phyloP scores from a whole-genome alignment of 78 protist species.

The Diacronema lutheri region DNA sequence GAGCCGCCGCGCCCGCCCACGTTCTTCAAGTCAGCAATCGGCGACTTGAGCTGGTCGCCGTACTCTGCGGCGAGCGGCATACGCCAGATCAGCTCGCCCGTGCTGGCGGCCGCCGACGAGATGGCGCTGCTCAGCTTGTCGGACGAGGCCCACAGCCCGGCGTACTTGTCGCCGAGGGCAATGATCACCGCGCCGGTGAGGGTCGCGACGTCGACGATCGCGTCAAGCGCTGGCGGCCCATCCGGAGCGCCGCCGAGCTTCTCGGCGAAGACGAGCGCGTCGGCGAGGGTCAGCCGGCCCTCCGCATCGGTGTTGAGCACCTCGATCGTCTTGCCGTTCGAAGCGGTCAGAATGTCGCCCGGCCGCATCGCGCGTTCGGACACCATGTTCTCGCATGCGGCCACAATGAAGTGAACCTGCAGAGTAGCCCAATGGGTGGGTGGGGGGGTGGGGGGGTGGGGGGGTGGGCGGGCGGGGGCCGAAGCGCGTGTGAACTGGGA shows the following conservation, averaged over 20 bases:
- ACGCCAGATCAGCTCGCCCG: slow-evolving; percentile 41
- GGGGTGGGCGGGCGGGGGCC: no score
- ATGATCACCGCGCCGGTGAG: slow-evolving; percentile 43
- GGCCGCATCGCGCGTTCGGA: neutral
- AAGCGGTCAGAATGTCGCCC: slow-evolving; percentile 46
- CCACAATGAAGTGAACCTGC: slow-evolving; percentile 51
- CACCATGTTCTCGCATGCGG: slow-evolving; percentile 51
- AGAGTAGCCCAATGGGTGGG: no score
- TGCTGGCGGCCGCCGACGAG: neutral
- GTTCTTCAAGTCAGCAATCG: slow-evolving; percentile 35
- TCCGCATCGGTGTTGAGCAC: slow-evolving; percentile 49
- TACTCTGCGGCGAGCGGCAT: slow-evolving; percentile 29
- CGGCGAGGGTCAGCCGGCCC: slow-evolving; percentile 57
- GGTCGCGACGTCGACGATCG: slow-evolving; percentile 43
- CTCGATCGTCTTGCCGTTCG: slow-evolving; percentile 45
- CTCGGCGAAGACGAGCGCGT: slow-evolving; percentile 44
- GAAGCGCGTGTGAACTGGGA: no score
- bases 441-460: no score
- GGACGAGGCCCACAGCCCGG: slow-evolving; percentile 9
- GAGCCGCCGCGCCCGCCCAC: slow-evolving; percentile 13
- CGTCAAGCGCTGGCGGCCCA: neutral
- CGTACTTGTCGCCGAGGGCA: slow-evolving; percentile 35
- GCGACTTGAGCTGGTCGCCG: neutral
- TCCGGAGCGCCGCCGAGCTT: neutral
- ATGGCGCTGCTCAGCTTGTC: neutral